Evolutionary conservation across 257 asterid genomes (phyloP).

Genomic region (Solanum commersonii): DNA sequence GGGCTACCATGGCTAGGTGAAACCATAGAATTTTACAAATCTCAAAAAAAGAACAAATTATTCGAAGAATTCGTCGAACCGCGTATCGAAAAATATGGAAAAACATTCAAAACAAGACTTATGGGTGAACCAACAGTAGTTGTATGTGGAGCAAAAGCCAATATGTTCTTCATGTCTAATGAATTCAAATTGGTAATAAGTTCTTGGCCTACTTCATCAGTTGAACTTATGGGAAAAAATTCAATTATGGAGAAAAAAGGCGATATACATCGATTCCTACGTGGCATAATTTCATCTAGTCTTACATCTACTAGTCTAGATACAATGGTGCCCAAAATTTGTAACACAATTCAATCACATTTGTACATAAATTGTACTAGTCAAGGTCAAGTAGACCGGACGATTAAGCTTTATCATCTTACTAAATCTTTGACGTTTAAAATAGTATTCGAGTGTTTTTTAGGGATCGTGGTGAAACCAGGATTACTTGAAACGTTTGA

Average conservation of each 20-base stretch:
- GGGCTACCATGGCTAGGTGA: conserved; percentile 87
- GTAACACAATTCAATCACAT: conserved; percentile 34
- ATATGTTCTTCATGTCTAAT: conserved; percentile 67
- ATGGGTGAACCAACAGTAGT: conserved; percentile 82
- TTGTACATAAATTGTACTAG: conserved; percentile 24
- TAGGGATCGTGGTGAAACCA: conserved; percentile 48
- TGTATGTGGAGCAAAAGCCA: conserved; percentile 75
- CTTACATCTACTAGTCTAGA: conserved; percentile 43
- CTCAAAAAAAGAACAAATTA: conserved; percentile 56
- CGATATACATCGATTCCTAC: conserved; percentile 51
- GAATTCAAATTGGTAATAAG: conserved; percentile 83
- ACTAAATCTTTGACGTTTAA: conserved; percentile 53
- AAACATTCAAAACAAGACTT: conserved; percentile 59
- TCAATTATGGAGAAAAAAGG: conserved; percentile 90
- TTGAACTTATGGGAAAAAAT: conserved; percentile 69
- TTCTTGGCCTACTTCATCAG: conserved; percentile 87
- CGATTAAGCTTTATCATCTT: conserved; percentile 31
- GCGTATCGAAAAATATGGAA: conserved; percentile 48
- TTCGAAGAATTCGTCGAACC: conserved; percentile 60
- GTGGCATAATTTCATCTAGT: conserved; percentile 61
- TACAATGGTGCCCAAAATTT: conserved; percentile 51
- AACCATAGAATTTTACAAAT: conserved; percentile 59
- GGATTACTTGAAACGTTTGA: conserved; percentile 55
- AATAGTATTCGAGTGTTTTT: conserved; percentile 62
- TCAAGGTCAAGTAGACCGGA: conserved; percentile 19